phyloP scores from a whole-genome alignment of 192 early-diverging fungal species.

The Coemansia sp. region DNA sequence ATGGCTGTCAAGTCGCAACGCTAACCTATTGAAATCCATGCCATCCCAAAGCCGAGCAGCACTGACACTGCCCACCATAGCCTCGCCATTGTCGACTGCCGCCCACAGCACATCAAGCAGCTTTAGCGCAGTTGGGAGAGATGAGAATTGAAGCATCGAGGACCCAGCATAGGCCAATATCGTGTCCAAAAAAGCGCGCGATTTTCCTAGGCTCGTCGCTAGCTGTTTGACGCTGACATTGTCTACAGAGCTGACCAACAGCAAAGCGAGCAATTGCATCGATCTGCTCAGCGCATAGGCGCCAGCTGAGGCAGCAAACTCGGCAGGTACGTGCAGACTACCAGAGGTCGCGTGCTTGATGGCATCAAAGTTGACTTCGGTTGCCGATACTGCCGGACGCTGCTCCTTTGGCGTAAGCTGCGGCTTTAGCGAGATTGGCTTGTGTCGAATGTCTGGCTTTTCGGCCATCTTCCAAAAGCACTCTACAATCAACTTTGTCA shows the following conservation, averaged over 20 bases:
- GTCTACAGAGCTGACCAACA: conserved; percentile 1
- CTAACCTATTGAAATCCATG: conserved; percentile 31
- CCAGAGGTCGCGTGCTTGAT: conserved; percentile 34
- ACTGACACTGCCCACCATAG: conserved; percentile 3
- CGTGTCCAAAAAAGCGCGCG: conserved; percentile 26
- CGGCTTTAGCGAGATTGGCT: conserved; percentile 42
- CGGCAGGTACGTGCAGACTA: conserved; percentile 21
- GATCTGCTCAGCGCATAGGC: conserved; percentile 44
- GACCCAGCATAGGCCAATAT: conserved; percentile 36
- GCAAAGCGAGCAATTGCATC: conserved; percentile 23
- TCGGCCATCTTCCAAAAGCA: conserved; percentile 36
- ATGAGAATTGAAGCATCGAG: conserved; percentile 42
- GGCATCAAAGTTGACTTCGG: conserved; percentile 11
- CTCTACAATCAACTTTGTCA: conserved; percentile 11
- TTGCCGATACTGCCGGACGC: conserved; percentile 17
- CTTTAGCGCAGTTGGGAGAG: conserved; percentile 26
- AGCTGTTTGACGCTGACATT: neutral
- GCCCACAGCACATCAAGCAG: conserved; percentile 36
- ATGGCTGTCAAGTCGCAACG: conserved; percentile 32
- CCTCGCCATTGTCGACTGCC: conserved; percentile 10
- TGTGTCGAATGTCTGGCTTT: conserved; percentile 40
- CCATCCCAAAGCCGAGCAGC: conserved; percentile 23
- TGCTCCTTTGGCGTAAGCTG: conserved; percentile 44
- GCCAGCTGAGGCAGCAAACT: conserved; percentile 24
- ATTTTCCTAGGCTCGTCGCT: conserved; percentile 19